Evolutionary conservation across 106 monocot species (phyloP), one percentile per base, ranked within the genome.

Genomic region (Apostasia shenzhenica): DNA sequence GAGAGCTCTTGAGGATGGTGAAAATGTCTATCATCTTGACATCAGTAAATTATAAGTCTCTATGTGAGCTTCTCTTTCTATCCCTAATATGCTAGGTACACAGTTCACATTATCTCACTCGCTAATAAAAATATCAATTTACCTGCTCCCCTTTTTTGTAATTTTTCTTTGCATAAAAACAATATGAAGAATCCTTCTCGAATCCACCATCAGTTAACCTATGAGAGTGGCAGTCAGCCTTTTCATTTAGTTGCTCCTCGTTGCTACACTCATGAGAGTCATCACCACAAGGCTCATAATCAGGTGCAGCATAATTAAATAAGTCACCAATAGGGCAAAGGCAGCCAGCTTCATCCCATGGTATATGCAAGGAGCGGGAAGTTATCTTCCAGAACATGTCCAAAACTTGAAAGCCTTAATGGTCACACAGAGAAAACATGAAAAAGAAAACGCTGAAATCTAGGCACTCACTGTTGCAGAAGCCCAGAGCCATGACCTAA

Each of bases 241-340:
- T 67, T 42, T 75, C 74, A 47, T 45, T 13, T 63, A 66, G 45
- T 58, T 72, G 48, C n/a, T 57, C 65, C 52, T 72, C 61, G 0
- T 54, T 48, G 5, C 5, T 69, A 2, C 53, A 62, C 42, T 58
- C 61, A 51, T 67, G 61, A 41, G 54, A 65, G 47, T 70, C 67
- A 14, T 82, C 78, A 43, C 51, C 14, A 37, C 43, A 70, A 57
- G 6, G 2, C 10, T 78, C 77, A 47, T 77, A 83, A 39, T 76
- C 85, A 48, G 99, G 99, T 67, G 93, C 87, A 63, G 84, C 90
- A 82, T 93, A 93, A 70, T 99, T 99, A 74, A 99, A 99, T 67
- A 99, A 80, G 80, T 93, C 90, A 41, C 93, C 99, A 73, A 99
- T 73, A 67, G 90, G 99, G 73, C 99, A 99, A 55, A 99, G 65